phyloP scores from a whole-genome alignment of 2,329 filamentous ascomycete genomes.

The Pyrenochaeta sp. region DNA sequence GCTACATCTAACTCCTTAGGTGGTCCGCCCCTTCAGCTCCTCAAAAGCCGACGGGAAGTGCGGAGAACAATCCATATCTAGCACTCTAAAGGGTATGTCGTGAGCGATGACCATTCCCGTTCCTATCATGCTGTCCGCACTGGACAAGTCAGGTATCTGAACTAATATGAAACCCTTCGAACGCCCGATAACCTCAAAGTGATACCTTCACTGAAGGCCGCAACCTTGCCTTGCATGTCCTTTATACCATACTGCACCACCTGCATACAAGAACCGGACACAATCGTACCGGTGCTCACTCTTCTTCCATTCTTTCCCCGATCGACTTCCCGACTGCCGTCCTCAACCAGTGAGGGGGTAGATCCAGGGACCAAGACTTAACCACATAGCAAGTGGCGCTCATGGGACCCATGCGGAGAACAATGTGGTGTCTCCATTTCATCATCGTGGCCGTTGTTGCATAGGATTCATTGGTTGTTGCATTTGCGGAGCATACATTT shows the following conservation, averaged over 20 bases:
- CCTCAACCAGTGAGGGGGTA: not conserved
- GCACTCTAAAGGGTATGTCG: conserved; percentile 3
- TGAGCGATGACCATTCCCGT: not conserved
- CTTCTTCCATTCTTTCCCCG: not conserved
- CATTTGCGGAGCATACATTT: conserved; percentile 60
- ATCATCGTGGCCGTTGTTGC: conserved; percentile 58
- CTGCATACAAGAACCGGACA: not conserved
- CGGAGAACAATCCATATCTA: not conserved
- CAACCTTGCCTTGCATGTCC: not conserved
- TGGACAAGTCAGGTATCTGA: not conserved
- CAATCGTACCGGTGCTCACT: not conserved
- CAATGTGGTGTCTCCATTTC: not conserved
- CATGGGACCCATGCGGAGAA: not conserved
- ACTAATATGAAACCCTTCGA: not conserved
- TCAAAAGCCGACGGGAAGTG: conserved; percentile 2
- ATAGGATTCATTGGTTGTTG: conserved; percentile 59
- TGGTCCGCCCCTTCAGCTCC: not conserved
- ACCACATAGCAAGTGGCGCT: not conserved
- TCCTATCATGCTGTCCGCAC: not conserved
- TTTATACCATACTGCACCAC: not conserved
- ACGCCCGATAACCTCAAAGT: not conserved
- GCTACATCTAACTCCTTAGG: not conserved
- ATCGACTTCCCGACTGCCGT: not conserved
- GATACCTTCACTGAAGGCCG: not conserved
- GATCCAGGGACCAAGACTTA: not conserved